phyloP scores from a whole-genome alignment of 768 basidiomycete genomes.

The Psilocybe sp. region DNA sequence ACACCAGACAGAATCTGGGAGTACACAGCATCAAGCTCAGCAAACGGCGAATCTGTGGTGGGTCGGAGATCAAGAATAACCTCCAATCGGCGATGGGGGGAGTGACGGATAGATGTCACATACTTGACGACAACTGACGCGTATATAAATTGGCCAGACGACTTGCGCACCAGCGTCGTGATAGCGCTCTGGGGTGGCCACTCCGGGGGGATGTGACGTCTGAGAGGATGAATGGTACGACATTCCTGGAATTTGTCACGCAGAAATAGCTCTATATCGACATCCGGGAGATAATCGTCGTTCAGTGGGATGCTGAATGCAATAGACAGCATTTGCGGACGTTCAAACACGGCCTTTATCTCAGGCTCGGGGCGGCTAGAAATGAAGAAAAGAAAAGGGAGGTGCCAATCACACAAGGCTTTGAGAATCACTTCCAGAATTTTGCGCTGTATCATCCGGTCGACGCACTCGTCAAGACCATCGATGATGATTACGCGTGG shows the following conservation, averaged over 20 bases:
- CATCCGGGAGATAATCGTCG: not conserved
- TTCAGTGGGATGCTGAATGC: not conserved
- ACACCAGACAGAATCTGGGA: conserved; percentile 3
- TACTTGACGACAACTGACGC: conserved; percentile 7
- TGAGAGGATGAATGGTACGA: not conserved
- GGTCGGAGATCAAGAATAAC: conserved; percentile 1
- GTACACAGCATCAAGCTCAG: conserved; percentile 10
- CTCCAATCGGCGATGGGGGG: conserved; percentile 2
- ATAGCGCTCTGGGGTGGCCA: conserved; percentile 6
- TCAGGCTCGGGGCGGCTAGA: not conserved
- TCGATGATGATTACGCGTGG: not conserved
- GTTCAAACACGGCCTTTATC: not conserved
- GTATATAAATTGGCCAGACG: conserved; percentile 13
- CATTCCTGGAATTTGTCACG: not conserved
- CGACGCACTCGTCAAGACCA: not conserved
- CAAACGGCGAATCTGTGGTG: conserved; percentile 6
- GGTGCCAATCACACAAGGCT: not conserved
- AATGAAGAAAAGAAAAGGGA: not conserved
- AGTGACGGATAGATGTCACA: not conserved
- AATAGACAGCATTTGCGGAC: not conserved
- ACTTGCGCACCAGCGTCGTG: conserved; percentile 3
- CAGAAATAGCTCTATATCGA: not conserved
- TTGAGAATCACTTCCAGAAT: not conserved
- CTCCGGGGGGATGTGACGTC: not conserved
- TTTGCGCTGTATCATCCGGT: not conserved